Conservation (phyloP, 208 protist species). For the Leishmania tarentolae region DNA sequence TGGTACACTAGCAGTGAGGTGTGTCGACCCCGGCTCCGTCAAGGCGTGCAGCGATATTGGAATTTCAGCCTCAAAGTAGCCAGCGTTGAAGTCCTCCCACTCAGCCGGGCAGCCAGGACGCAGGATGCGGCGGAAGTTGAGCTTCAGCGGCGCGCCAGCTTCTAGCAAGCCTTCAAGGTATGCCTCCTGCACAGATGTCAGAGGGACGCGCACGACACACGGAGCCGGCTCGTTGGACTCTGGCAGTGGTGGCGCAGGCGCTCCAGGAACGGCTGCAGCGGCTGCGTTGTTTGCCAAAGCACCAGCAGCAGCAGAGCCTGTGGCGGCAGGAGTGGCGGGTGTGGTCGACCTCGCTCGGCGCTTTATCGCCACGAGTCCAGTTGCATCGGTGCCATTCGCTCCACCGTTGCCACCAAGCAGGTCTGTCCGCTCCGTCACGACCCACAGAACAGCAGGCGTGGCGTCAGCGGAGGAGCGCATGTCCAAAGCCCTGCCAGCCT, state of each 20-base stretch:
- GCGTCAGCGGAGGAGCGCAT: not conserved
- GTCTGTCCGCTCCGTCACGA: conserved; percentile 30
- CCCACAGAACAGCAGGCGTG: conserved; percentile 34
- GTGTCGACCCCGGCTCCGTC: conserved; percentile 64
- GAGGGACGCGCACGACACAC: conserved; percentile 78
- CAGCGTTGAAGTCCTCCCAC: conserved; percentile 85
- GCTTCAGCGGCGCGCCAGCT: conserved; percentile 45
- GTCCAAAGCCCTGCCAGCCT: not conserved
- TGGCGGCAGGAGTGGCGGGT: not conserved
- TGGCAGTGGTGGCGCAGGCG: conserved; percentile 44
- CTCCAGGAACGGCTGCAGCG: conserved; percentile 17
- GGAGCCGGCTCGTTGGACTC: conserved; percentile 50
- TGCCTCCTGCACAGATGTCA: conserved; percentile 50
- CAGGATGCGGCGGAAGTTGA: conserved; percentile 69
- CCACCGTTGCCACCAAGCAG: not conserved
- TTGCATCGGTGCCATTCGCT: not conserved
- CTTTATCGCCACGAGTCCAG: conserved; percentile 15
- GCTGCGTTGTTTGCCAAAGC: conserved; percentile 1
- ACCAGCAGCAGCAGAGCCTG: not conserved
- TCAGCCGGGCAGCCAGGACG: conserved; percentile 61
- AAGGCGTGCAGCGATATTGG: conserved; percentile 52
- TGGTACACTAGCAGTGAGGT: conserved; percentile 36
- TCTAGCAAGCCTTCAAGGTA: conserved; percentile 57
- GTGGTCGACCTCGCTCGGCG: conserved; percentile 32
- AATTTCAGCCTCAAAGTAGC: conserved; percentile 66